Evolutionary conservation across 1,284 basidiomycete species (phyloP), one percentile per base, ranked within the genome.

Genomic region (Apiotrichum domesticum): DNA sequence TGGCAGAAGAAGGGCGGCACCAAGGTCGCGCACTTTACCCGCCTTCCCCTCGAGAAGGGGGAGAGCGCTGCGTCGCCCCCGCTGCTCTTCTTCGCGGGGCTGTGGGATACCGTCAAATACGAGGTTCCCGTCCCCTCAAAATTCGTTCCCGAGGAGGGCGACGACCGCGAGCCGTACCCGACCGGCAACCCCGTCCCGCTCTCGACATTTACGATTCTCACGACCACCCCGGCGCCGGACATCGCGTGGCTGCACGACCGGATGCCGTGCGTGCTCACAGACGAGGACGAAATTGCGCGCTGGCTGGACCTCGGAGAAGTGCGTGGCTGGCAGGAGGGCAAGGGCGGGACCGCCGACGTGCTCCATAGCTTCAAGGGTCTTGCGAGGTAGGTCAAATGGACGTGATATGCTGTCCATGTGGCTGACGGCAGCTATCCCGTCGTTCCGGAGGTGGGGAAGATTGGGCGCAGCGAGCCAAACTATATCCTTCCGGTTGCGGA

Each of bases 171-270:
- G 56, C 66, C 71, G 8, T 74, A 70, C 42, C 68, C 69, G 7
- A 67, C 70, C 9, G 87, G 83, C 4, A 77, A 82, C 53, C 79
- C 78, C 0, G 75, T 84, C 47, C 82, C 84, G 0, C 76, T 90
- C 0, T 89, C 85, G 79, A 89, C 89, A 0, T 97, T 91, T 71
- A 87, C 89, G 0, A 90, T 98, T 56, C 84, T 97, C 48, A 98
- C 94, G 0, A 93, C 90, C 0, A 77, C 81, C 10, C 86, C 88
- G 1, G 82, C 81, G 67, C 81, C 81, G 55, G 80, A 84, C 9
- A 79, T 90, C 54, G 77, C 79, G 9, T 92, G 88, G 87, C 79
- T 95, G 35, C 94, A 97, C 73, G 89, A 95, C 67, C 85, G 94
- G 14, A 93, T 95, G 79, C 94, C 94, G 3, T 88, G 93, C 51